Evolutionary conservation across 1,284 basidiomycete species (phyloP), one percentile per base, ranked within the genome.

Genomic region (Ceratobasidium theobromae): DNA sequence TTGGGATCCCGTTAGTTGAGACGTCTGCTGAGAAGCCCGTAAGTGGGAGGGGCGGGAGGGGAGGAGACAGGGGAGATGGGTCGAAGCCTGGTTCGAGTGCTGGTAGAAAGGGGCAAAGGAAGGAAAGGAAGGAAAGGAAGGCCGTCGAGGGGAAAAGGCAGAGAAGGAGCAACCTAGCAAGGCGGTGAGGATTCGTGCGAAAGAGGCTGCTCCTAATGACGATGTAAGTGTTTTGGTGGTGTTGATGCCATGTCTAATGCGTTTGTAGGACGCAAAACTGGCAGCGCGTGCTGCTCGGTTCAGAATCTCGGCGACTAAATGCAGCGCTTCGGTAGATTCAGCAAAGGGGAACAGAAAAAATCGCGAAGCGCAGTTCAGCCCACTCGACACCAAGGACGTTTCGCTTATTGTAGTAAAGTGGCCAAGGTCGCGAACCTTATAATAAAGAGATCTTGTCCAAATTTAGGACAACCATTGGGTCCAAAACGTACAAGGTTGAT

Each of bases 1-100:
- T 89, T 70, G 84, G 84, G 21, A 83, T 87, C n/a, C 81, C 86
- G 0, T 69, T 86, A 9, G 82, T 88, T 3, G 81, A 68, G 12
- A 57, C 84, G 58, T 71, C 77, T 4, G 71, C 67, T 70, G 40
- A 72, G 73, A 32, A 66, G 73, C 8, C 51, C 25, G n/a, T n/a
- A n/a, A n/a, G n/a, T n/a, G n/a, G n/a, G n/a, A n/a, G n/a, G n/a
- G n/a, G n/a, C n/a, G n/a, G n/a, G n/a, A n/a, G n/a, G n/a, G n/a
- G n/a, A n/a, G n/a, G n/a, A n/a, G n/a, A n/a, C n/a, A n/a, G n/a
- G n/a, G n/a, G n/a, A 28, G 28, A 66, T 27, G 48, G 60, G 25
- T 69, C 71, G 60, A 71, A 71, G 33, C 55, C 52, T 16, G 57
- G 65, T 21, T 6, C 69, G 12, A 57, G 66, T 66, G 72, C 71